A percentile compares a stretch with the other conserved stretches of the same genome.
phyloP scores from a whole-genome alignment of 495 filamentous ascomycete genomes.

The Neurospora sp. region DNA sequence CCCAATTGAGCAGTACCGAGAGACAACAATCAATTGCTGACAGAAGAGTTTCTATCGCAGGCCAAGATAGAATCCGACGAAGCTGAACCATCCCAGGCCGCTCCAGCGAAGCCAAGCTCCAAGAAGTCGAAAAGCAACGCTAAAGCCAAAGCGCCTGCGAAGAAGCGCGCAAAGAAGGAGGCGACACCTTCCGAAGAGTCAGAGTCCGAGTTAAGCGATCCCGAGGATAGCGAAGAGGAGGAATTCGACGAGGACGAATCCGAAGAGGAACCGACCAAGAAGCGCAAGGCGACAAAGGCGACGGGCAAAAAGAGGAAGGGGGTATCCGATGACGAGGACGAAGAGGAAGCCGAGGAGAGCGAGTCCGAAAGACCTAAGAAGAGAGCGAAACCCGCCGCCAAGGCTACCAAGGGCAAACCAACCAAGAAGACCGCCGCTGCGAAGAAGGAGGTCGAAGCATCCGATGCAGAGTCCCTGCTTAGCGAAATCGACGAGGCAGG shows the following conservation, averaged over 20 bases:
- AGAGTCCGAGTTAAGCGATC: conserved; percentile 10
- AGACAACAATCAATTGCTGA: neutral
- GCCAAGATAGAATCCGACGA: conserved; percentile 2
- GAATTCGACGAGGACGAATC: neutral
- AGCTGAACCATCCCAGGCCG: conserved; percentile 1
- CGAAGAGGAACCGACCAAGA: conserved; percentile 12
- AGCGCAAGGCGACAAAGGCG: conserved; percentile 23
- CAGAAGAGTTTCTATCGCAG: neutral
- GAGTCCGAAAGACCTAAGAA: conserved; percentile 6
- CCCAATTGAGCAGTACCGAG: neutral
- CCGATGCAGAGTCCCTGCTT: conserved; percentile 1
- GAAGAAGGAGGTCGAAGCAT: neutral
- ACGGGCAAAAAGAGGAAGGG: conserved; percentile 20
- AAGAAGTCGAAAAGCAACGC: conserved; percentile 8
- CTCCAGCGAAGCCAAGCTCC: conserved; percentile 11
- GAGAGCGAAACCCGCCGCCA: conserved; percentile 1
- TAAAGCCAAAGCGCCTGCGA: conserved; percentile 4
- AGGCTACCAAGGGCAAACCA: conserved; percentile 1
- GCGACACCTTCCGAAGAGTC: conserved; percentile 10
- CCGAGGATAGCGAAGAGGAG: conserved; percentile 7
- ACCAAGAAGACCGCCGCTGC: neutral
- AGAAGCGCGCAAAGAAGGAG: conserved; percentile 4
- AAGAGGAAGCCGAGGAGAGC: conserved; percentile 11
- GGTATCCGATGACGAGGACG: conserved; percentile 27
- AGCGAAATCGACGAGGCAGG: neutral